Base-by-base conservation (phyloP, 108 stramenopile species). In the Skeletonema grethae region DNA sequence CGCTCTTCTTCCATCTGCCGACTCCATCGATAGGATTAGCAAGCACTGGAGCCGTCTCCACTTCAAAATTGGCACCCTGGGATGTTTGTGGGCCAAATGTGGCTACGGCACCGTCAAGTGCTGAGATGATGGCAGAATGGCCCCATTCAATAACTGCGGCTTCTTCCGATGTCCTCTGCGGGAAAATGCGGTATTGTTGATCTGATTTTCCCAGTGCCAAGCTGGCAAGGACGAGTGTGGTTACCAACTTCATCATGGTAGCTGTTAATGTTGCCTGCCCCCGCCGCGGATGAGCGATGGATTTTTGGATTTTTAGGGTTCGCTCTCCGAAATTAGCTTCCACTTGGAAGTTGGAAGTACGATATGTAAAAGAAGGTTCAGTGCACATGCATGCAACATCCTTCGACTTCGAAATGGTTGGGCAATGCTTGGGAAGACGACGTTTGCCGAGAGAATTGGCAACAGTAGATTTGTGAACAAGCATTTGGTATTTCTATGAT, bases 131-230 rank as follows among this genome's bases (percentile, higher is more conserved):
- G 41, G 93, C 95, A 4, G 91, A 93, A 68, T 93, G 86, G 32
- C 95, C 95, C 95, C 95, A 96, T 79, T 96, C 95, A 18, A 96
- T 53, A 0, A 96, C 92, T 16, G 95, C 95, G 7, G 91, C 91
- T 79, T 94, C 93, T 63, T 86, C 86, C 22, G 82, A 82, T 13
- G 88, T 87, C 36, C 93, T 68, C 12, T 84, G 90, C 22, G 95
- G 95, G 72, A 80, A 96, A 15, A 63, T 57, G 13, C 72, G 63
- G 69, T 82, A 85, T 24, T 53, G 18, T 53, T 53, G 18, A 53
- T 22, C 50, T 53, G 50, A 18, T 22, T 18, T 53, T 53, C 18
- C 50, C 20, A 53, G 5, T 22, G 50, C 50, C 50, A 20, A 53
- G 50, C 50, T 53, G 50, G 50, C 22, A 22, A 53, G 20, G 50